A percentile compares a stretch with the other conserved stretches of the same genome.
phyloP scores from a whole-genome alignment of 768 basidiomycete species.

The Boletus insuetus region DNA sequence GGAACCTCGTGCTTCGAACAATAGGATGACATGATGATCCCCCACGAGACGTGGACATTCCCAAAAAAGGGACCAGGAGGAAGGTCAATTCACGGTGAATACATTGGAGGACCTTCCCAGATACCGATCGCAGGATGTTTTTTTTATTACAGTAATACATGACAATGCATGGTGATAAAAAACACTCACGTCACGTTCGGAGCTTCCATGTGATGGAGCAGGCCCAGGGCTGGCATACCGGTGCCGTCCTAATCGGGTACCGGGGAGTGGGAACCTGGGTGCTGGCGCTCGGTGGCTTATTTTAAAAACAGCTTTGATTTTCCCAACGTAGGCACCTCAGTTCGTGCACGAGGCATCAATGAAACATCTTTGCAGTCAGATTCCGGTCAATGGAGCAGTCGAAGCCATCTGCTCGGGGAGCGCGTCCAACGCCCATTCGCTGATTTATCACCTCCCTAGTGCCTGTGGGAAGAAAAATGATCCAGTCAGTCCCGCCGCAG shows the following conservation, averaged over 20 bases:
- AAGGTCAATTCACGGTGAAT: not conserved
- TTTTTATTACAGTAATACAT: not conserved
- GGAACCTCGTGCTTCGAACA: slow-evolving; percentile 9
- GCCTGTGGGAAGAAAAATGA: not conserved
- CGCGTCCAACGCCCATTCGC: slow-evolving; percentile 45
- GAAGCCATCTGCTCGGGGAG: slow-evolving; percentile 44
- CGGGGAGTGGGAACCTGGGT: slow-evolving; percentile 3
- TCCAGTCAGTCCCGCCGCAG: not conserved
- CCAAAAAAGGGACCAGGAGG: not conserved
- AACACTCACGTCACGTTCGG: slow-evolving; percentile 11
- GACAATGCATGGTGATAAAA: not conserved
- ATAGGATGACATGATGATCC: not conserved
- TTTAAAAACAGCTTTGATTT: not conserved
- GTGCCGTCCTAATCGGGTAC: slow-evolving; percentile 2
- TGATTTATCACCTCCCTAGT: slow-evolving; percentile 61
- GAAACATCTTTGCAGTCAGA: slow-evolving; percentile 47
- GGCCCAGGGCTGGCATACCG: slow-evolving; percentile 32
- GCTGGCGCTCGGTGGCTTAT: not conserved
- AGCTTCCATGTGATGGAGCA: slow-evolving; percentile 61
- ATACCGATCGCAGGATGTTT: not conserved
- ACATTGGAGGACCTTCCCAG: not conserved
- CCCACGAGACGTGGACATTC: not conserved
- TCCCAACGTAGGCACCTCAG: slow-evolving; percentile 38
- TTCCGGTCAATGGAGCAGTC: slow-evolving; percentile 50
- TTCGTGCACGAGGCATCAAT: slow-evolving; percentile 57